Base-by-base conservation (phyloP, 345 rosid genomes). In the Nasturtium officinale region DNA sequence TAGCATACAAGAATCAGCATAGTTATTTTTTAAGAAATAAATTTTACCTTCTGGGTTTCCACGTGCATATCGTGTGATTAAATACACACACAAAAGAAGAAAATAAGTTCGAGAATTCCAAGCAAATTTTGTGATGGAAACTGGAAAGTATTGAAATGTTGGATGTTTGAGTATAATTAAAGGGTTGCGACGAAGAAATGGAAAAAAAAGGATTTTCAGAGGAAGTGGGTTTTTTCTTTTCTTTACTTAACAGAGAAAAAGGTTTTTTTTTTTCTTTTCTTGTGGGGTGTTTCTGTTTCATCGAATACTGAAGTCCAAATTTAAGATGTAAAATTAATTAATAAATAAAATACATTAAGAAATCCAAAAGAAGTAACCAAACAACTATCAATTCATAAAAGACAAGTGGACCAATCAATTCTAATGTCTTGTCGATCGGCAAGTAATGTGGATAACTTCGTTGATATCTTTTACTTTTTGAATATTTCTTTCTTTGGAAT, bases 31-130 rank as follows among this genome's bases (percentile, higher is more conserved):
- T n/a, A n/a, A 48, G 54, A 64, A n/a, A 43, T 29, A 53, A 23
- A 30, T 61, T 53, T 75, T 84, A 83, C 87, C 90, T 68, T 82
- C 83, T 61, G 85, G 81, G 78, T 58, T 78, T 79, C 83, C 90
- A 85, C 89, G 89, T 85, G 87, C 80, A 72, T 69, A 85, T 82
- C 79, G n/a, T n/a, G 85, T 81, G 82, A 83, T 81, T 73, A 77
- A 78, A 75, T 77, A 33, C 10, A 33, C 8, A 32, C 23, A 20
- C 9, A 33, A 37, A n/a, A 38, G 55, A 61, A 40, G 17, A 21
- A 53, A 78, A 66, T 71, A 61, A 81, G 58, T 42, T 73, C 40
- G 52, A n/a, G 11, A 58, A 58, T 16, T 40, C 28, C 74, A 33
- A 55, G 57, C 37, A 53, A 48, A 38, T 2, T 56, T 23, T 30